These are phyloP conservation scores for Cercospora zeae-maydis DNA, from an alignment of 2,329 filamentous ascomycete genomes.

Conservation along the genomic window DNA sequence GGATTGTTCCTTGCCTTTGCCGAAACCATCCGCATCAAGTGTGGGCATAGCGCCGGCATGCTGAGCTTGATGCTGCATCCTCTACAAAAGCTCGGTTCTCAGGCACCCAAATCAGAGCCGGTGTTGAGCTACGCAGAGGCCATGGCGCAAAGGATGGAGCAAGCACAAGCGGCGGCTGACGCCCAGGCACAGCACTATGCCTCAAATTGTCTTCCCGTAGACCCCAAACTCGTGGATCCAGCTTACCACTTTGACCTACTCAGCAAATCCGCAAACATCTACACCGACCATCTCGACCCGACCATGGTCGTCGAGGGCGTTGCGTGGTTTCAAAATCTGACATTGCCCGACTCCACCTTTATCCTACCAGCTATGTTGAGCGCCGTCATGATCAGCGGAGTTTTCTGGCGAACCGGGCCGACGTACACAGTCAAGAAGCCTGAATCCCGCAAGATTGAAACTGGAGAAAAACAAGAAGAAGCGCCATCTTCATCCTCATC, in stretches of 20 bases:
- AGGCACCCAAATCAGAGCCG: background rate
- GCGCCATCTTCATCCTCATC: background rate
- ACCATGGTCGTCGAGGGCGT: constrained; percentile 55
- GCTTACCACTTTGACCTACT: background rate
- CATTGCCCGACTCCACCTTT: constrained; percentile 49
- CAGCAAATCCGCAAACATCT: constrained; percentile 8
- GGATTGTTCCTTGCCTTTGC: constrained; percentile 28
- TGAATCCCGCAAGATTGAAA: background rate
- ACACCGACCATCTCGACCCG: constrained; percentile 43
- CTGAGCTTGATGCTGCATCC: constrained; percentile 23
- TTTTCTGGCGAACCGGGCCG: background rate
- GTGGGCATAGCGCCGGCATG: constrained; percentile 28
- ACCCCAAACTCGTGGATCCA: constrained; percentile 1
- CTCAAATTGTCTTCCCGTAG: background rate
- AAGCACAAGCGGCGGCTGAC: constrained; percentile 5
- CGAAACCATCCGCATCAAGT: constrained; percentile 31
- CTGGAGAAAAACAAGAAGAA: background rate
- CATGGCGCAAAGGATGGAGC: constrained; percentile 7
- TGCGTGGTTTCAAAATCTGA: constrained; percentile 59
- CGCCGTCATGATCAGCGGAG: constrained; percentile 15
- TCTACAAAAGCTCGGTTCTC: background rate
- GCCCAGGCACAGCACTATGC: constrained; percentile 1
- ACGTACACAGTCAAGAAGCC: background rate
- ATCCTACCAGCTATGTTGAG: constrained; percentile 20
- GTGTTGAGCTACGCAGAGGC: background rate